phyloP scores from a whole-genome alignment of 2,329 filamentous ascomycete genomes.

The Cladosporium austrohemisphaericum region DNA sequence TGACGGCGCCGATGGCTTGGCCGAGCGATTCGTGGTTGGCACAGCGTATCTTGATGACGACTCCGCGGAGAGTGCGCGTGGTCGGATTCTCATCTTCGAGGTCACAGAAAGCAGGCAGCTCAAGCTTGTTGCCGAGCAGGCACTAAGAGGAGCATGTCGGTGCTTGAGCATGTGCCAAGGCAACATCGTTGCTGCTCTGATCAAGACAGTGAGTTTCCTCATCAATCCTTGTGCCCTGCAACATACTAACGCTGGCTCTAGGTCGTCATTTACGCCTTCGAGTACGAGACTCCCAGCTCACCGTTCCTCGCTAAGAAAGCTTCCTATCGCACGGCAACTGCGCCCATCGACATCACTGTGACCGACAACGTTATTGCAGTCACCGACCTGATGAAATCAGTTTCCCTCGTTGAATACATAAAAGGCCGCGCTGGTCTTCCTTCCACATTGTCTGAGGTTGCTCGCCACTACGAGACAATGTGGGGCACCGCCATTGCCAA shows the following conservation, averaged over 20 bases:
- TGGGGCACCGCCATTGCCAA: constrained; percentile 79
- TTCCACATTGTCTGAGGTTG: constrained; percentile 66
- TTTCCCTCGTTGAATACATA: constrained; percentile 71
- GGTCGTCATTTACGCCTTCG: constrained; percentile 58
- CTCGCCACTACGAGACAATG: constrained; percentile 73
- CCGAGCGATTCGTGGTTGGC: constrained; percentile 85
- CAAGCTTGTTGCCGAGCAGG: constrained; percentile 65
- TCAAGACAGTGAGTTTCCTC: constrained; percentile 78
- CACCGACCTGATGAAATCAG: constrained; percentile 89
- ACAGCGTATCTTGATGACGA: constrained; percentile 73
- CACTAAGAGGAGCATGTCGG: constrained; percentile 75
- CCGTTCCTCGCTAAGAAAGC: constrained; percentile 64
- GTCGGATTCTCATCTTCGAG: constrained; percentile 80
- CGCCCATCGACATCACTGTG: constrained; percentile 76
- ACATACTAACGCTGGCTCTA: constrained; percentile 29
- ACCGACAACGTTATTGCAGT: constrained; percentile 74
- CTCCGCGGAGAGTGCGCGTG: constrained; percentile 53
- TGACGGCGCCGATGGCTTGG: constrained; percentile 52
- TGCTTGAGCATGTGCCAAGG: constrained; percentile 70
- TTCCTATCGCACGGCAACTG: constrained; percentile 75
- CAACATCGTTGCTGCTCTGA: constrained; percentile 79
- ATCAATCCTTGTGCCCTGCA: no score
- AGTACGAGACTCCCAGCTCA: constrained; percentile 52
- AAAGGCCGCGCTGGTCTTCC: constrained; percentile 47
- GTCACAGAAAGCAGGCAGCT: constrained; percentile 71